These are phyloP conservation scores for Backusella tuberculispora DNA, from an alignment of 192 early-diverging fungal genomes.

Conservation along the genomic window DNA sequence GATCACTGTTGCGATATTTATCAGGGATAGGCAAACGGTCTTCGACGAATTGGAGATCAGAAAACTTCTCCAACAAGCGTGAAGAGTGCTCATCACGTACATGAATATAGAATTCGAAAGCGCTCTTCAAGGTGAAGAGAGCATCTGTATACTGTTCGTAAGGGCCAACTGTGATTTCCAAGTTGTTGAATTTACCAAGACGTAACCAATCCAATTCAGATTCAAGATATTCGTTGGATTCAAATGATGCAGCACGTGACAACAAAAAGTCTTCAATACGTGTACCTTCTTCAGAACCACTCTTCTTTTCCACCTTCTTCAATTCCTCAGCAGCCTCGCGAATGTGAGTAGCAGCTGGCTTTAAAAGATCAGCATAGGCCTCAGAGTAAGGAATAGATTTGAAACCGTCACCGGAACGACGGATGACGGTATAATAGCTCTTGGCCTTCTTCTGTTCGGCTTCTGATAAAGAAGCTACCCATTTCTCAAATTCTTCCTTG, in stretches of 20 bases:
- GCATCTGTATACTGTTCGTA: slow-evolving; percentile 80
- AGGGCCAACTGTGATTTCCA: slow-evolving; percentile 72
- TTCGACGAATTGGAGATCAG: slow-evolving; percentile 66
- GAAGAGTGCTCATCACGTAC: slow-evolving; percentile 66
- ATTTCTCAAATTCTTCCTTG: slow-evolving; percentile 61
- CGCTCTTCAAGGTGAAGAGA: slow-evolving; percentile 64
- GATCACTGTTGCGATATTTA: slow-evolving; percentile 61
- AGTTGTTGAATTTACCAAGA: slow-evolving; percentile 60
- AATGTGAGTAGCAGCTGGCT: slow-evolving; percentile 56
- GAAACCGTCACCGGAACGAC: slow-evolving; percentile 35
- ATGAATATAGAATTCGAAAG: slow-evolving; percentile 72
- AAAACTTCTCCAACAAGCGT: slow-evolving; percentile 64
- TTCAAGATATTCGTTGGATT: slow-evolving; percentile 64
- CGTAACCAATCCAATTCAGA: slow-evolving; percentile 74
- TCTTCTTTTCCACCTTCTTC: slow-evolving; percentile 46
- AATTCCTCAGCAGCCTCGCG: slow-evolving; percentile 60
- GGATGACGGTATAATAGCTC: slow-evolving; percentile 67
- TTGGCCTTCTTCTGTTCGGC: slow-evolving; percentile 56
- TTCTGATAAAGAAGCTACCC: slow-evolving; percentile 51
- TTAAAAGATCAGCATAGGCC: slow-evolving; percentile 60
- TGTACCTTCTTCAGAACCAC: slow-evolving; percentile 3
- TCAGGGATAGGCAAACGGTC: slow-evolving; percentile 68
- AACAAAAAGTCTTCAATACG: slow-evolving; percentile 58
- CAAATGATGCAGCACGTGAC: slow-evolving; percentile 59
- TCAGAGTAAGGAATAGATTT: slow-evolving; percentile 53